phyloP scores from a whole-genome alignment of 202 grass and related monocot species.

The Panicum virgatum region DNA sequence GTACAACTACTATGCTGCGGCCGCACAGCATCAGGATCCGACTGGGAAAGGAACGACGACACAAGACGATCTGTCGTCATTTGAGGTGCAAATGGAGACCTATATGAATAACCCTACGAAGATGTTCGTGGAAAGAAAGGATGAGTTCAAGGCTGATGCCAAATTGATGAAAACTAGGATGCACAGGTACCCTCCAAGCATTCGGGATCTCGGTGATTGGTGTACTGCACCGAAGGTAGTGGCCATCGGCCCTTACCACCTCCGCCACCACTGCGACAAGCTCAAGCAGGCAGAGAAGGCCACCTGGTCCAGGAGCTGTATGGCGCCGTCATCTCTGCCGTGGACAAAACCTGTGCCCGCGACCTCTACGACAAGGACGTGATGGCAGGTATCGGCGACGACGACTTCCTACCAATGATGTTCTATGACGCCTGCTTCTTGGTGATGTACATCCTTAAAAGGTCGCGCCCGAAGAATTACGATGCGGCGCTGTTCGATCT shows the following conservation, averaged over 20 bases:
- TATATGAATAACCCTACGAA: not conserved
- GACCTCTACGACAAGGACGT: not conserved
- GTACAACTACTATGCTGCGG: not conserved
- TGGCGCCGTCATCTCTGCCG: not conserved
- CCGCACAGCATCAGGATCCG: not conserved
- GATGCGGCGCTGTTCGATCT: not conserved
- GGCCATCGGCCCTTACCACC: constrained; percentile 15
- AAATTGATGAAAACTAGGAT: too few relatives aligned
- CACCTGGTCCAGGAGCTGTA: not conserved
- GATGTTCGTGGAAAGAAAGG: not conserved
- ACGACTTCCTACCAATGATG: not conserved
- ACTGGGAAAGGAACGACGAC: not conserved
- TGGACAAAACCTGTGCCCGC: rapidly evolving
- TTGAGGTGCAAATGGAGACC: not conserved
- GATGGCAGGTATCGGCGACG: not conserved
- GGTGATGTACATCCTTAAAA: not conserved
- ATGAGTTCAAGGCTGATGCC: not conserved
- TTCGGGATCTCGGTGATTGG: not conserved
- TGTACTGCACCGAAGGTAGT: not conserved
- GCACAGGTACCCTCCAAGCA: not conserved
- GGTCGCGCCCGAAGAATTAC: rapidly evolving
- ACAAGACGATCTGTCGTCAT: too few relatives aligned
- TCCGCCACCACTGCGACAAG: not conserved
- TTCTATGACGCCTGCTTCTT: too few relatives aligned
- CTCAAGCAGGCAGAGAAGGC: not conserved